These are phyloP conservation scores for Ascochyta pisi DNA, from an alignment of 2,329 filamentous ascomycete genomes.

Conservation along the genomic window DNA sequence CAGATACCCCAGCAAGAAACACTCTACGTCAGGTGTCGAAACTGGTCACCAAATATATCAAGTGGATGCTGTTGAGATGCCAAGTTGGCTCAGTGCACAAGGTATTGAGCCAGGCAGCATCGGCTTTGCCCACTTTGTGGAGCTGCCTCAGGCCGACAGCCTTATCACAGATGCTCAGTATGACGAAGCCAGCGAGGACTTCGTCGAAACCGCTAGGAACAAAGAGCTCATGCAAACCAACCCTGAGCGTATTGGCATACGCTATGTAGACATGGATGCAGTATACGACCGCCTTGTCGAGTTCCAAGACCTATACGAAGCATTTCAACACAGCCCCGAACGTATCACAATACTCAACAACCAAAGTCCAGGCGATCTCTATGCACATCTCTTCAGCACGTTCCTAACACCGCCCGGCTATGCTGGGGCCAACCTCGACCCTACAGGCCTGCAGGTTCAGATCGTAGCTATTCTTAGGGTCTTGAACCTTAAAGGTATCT, in stretches of 20 bases:
- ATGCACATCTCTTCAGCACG: constrained; percentile 53
- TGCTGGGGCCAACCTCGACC: constrained; percentile 56
- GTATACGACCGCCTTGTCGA: constrained; percentile 48
- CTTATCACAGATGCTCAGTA: constrained; percentile 54
- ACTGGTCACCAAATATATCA: constrained; percentile 39
- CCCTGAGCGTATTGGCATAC: constrained; percentile 50
- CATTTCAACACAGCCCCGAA: constrained; percentile 59
- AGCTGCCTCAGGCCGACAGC: constrained; percentile 69
- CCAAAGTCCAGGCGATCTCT: constrained; percentile 60
- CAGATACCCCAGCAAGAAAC: constrained; percentile 23
- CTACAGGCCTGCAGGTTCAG: constrained; percentile 71
- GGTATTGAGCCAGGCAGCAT: constrained; percentile 74
- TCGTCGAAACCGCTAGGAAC: constrained; percentile 51
- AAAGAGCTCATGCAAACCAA: constrained; percentile 48
- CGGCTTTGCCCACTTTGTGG: constrained; percentile 72
- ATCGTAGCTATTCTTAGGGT: constrained; percentile 72
- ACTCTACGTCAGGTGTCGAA: constrained; percentile 20
- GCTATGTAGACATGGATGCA: constrained; percentile 39
- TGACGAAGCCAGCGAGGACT: constrained; percentile 27
- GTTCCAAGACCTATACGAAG: constrained; percentile 62
- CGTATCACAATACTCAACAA: constrained; percentile 59
- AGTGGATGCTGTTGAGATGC: constrained; percentile 58
- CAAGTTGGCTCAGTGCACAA: constrained; percentile 76
- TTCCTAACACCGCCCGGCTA: constrained; percentile 51
- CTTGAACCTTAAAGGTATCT: constrained; percentile 69